These are phyloP conservation scores for Myxozyma nipponensis DNA, from an alignment of 805 yeast species.

Conservation along the genomic window DNA sequence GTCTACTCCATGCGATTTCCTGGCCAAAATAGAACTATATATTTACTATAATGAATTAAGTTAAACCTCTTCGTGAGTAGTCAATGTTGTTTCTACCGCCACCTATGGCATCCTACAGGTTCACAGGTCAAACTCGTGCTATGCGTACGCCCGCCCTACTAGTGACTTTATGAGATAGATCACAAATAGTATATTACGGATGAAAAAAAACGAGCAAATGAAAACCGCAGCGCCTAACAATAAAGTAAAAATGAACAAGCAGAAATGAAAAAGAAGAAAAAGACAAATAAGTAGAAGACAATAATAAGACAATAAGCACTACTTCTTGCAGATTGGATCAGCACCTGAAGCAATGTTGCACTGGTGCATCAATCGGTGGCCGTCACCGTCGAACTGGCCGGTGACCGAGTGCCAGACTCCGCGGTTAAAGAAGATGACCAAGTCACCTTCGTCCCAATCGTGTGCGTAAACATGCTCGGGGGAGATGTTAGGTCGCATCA, in stretches of 20 bases:
- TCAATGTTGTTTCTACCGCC: too few species aligned
- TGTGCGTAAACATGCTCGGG: conserved; percentile 75
- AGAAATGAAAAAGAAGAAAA: neutral
- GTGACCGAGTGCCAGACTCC: conserved; percentile 93
- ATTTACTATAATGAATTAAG: neutral
- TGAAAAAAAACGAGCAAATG: neutral
- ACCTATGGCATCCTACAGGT: too few species aligned
- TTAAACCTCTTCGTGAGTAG: too few species aligned
- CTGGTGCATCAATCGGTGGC: conserved; percentile 85
- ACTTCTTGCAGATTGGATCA: conserved; percentile 25
- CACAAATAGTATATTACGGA: neutral
- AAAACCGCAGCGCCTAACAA: neutral
- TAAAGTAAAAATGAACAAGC: neutral
- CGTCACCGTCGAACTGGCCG: conserved; percentile 76
- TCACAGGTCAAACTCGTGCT: too few species aligned
- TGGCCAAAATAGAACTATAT: neutral
- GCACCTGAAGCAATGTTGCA: conserved; percentile 76
- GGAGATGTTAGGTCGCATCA: conserved; percentile 82
- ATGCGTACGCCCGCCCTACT: too few species aligned
- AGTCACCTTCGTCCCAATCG: conserved; percentile 77
- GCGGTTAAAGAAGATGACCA: conserved; percentile 80
- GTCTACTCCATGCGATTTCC: too few species aligned
- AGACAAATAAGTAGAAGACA: neutral
- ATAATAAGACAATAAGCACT: neutral
- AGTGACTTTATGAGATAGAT: too few species aligned